Evolutionary conservation across 805 yeast species (phyloP).

Genomic region (Isabelozyma rhagii): DNA sequence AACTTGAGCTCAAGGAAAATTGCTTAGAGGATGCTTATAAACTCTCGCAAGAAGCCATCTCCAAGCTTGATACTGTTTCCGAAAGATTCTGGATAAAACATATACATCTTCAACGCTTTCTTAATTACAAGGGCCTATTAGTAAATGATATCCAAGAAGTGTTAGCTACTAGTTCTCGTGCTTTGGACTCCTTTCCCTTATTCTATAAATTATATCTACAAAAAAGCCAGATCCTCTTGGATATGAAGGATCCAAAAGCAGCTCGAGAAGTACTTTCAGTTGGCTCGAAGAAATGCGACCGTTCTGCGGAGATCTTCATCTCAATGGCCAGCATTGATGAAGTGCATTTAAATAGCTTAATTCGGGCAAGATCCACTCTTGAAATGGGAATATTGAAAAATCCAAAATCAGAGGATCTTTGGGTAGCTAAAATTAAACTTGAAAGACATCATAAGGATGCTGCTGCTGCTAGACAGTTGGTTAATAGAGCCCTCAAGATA

Average conservation of each 20-base stretch:
- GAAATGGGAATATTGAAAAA: slow-evolving; percentile 61
- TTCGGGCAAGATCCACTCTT: slow-evolving; percentile 67
- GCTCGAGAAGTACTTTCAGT: slow-evolving; percentile 47
- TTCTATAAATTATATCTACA: slow-evolving; percentile 58
- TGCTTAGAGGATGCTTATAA: slow-evolving; percentile 38
- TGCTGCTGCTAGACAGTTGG: slow-evolving; percentile 50
- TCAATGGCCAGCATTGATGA: slow-evolving; percentile 48
- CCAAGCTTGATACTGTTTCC: slow-evolving; percentile 15
- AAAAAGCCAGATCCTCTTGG: slow-evolving; percentile 52
- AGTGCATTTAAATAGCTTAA: slow-evolving; percentile 30
- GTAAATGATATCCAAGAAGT: slow-evolving; percentile 23
- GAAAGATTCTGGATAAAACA: slow-evolving; percentile 63
- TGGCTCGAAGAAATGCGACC: slow-evolving; percentile 51
- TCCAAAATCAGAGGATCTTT: slow-evolving; percentile 49
- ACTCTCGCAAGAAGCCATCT: slow-evolving; percentile 20
- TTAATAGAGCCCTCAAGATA: slow-evolving; percentile 56
- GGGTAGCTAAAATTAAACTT: slow-evolving; percentile 55
- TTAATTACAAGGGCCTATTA: slow-evolving; percentile 2
- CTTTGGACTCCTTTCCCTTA: slow-evolving; percentile 46
- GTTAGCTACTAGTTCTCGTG: slow-evolving; percentile 19
- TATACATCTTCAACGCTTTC: slow-evolving; percentile 19
- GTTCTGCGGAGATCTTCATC: slow-evolving; percentile 52
- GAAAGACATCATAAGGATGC: slow-evolving; percentile 52
- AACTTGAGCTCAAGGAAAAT: slow-evolving; percentile 50
- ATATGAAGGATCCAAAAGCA: slow-evolving; percentile 19